Conservation (phyloP, 495 filamentous ascomycete species). For the Xylaria flabelliformis region DNA sequence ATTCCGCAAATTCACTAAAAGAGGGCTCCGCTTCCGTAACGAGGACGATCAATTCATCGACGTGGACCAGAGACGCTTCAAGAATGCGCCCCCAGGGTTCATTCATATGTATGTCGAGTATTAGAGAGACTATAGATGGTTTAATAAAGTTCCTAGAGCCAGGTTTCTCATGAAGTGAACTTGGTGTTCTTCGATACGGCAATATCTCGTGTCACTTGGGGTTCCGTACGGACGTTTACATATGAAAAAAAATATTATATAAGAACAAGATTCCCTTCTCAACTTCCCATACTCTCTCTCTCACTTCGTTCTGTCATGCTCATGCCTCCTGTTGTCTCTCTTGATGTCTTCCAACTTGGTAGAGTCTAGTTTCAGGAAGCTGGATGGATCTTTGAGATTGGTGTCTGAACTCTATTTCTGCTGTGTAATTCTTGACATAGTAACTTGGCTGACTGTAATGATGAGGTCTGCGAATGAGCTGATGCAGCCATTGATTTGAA, state of each 20-base stretch:
- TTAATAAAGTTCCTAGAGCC: not conserved
- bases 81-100: not conserved
- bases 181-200: not conserved
- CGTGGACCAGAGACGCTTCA: not conserved
- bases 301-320: not conserved
- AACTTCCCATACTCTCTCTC: not conserved
- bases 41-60: not conserved
- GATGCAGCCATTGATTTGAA: not conserved
- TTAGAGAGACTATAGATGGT: not conserved
- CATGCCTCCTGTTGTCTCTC: not conserved
- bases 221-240: not conserved
- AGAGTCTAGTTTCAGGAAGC: not conserved
- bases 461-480: not conserved
- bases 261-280: not conserved
- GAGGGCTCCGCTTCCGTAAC: not conserved
- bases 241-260: not conserved
- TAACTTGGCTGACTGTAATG: not conserved
- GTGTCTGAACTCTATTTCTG: not conserved
- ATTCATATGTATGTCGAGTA: accelerated
- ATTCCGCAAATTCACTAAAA: conserved; percentile 5
- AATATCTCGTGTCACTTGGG: not conserved
- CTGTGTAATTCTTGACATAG: not conserved
- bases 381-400: not conserved
- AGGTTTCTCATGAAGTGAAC: not conserved
- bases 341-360: not conserved